These are phyloP conservation scores for Phaeoacremonium minimum DNA, from an alignment of 2,329 filamentous ascomycete genomes.

Conservation along the genomic window DNA sequence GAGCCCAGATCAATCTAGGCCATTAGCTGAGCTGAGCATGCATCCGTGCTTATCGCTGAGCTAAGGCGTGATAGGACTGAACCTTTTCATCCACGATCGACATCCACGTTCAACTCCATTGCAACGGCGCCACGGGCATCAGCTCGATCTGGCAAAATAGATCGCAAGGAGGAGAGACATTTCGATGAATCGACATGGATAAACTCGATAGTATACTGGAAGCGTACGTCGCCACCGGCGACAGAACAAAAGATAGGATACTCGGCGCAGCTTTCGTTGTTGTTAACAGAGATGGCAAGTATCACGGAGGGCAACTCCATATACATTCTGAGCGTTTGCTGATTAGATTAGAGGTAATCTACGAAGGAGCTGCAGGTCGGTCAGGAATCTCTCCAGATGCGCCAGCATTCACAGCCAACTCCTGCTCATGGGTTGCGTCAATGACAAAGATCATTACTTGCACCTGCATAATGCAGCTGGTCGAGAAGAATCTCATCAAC, in stretches of 20 bases:
- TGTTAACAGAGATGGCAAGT: constrained; percentile 22
- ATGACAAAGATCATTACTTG: constrained; percentile 32
- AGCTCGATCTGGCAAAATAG: too few relatives aligned
- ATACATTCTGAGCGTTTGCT: too few relatives aligned
- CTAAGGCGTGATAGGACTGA: too few relatives aligned
- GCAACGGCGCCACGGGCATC: too few relatives aligned
- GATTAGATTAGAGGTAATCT: constrained; percentile 4
- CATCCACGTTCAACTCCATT: too few relatives aligned
- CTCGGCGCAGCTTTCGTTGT: constrained; percentile 31
- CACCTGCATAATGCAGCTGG: constrained; percentile 28
- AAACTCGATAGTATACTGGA: constrained; percentile 18
- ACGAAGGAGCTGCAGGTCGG: constrained; percentile 3
- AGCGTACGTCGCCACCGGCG: constrained; percentile 19
- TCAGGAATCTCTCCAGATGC: constrained; percentile 16
- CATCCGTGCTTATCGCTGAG: too few relatives aligned
- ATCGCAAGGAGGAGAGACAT: too few relatives aligned
- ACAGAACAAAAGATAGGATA: constrained; percentile 23
- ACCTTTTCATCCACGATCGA: too few relatives aligned
- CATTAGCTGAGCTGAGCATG: too few relatives aligned
- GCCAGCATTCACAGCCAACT: constrained; percentile 17
- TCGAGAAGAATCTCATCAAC: constrained; percentile 22
- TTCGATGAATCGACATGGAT: too few relatives aligned
- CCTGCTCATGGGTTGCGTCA: constrained; percentile 30
- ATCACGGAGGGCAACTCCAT: too few relatives aligned
- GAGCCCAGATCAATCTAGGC: too few relatives aligned